Percentiles rank a stretch among this genome's conserved stretches.
Conservation (phyloP, 1,139 yeast species). For the Candida tetrigidarum region DNA sequence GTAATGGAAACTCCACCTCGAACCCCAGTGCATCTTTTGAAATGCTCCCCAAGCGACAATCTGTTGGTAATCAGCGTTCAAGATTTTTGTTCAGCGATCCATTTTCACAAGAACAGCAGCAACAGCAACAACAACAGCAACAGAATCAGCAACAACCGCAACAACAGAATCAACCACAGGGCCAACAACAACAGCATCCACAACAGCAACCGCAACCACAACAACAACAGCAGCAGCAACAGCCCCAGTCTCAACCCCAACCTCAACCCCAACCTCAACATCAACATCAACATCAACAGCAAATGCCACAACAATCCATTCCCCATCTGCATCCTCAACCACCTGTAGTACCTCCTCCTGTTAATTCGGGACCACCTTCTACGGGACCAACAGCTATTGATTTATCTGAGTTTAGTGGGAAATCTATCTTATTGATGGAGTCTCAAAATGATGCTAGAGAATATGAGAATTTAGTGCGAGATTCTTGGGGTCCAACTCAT, state of each 20-base stretch:
- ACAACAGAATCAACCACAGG: conserved; percentile 24
- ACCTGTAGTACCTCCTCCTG: background rate
- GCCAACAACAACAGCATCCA: conserved; percentile 15
- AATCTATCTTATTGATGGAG: conserved; percentile 59
- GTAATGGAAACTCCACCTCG: conserved; percentile 2
- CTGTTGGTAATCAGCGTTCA: conserved; percentile 62
- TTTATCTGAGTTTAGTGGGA: conserved; percentile 48
- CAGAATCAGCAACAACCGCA: conserved; percentile 14
- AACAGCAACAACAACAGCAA: conserved; percentile 17
- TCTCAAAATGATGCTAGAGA: conserved; percentile 58
- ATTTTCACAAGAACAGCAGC: conserved; percentile 35
- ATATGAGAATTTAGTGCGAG: conserved; percentile 54
- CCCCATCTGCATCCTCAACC: conserved; percentile 8
- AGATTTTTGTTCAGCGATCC: conserved; percentile 74
- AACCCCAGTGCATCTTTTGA: conserved; percentile 13
- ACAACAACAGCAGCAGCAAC: conserved; percentile 20
- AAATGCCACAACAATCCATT: conserved; percentile 10
- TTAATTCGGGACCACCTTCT: conserved; percentile 16
- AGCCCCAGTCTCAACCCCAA: conserved; percentile 15
- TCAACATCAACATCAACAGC: conserved; percentile 19
- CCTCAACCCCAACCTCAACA: conserved; percentile 3
- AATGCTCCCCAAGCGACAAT: conserved; percentile 46
- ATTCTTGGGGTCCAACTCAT: conserved; percentile 40
- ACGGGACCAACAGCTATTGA: conserved; percentile 28
- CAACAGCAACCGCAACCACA: conserved; percentile 13